A percentile compares a stretch with the other conserved stretches of the same genome.
These are phyloP conservation scores for Gloeostereum incarnatum DNA, from an alignment of 768 basidiomycete genomes.

Conservation along the genomic window DNA sequence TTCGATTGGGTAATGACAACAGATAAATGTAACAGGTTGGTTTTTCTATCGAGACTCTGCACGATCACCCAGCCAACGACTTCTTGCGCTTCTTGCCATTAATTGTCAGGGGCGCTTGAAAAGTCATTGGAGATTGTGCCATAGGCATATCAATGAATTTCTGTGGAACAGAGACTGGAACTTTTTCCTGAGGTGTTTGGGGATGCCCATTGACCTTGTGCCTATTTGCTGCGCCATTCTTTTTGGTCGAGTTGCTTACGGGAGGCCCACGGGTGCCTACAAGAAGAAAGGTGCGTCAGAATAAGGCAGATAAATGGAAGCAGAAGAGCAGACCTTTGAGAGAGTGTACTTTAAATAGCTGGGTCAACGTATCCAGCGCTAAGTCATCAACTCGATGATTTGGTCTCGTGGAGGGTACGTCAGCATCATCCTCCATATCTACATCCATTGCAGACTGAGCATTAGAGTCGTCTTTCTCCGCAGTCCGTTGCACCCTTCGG, in stretches of 20 bases:
- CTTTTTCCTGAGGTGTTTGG: slow-evolving; percentile 10
- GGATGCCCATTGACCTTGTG: background rate
- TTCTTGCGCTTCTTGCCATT: slow-evolving; percentile 53
- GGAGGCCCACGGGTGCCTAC: no score
- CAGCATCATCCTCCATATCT: slow-evolving; percentile 33
- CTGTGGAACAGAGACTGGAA: background rate
- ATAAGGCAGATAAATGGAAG: background rate
- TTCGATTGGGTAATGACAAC: no score
- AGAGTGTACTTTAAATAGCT: slow-evolving; percentile 50
- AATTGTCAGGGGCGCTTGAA: slow-evolving; percentile 15
- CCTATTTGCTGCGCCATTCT: background rate
- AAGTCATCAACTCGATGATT: slow-evolving; percentile 28
- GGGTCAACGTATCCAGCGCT: slow-evolving; percentile 52
- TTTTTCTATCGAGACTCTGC: no score
- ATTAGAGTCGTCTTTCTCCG: slow-evolving; percentile 5
- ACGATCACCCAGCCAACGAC: slow-evolving; percentile 25
- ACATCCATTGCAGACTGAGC: slow-evolving; percentile 17
- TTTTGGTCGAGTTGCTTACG: background rate
- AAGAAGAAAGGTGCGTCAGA: no score
- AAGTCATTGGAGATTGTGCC: slow-evolving; percentile 3
- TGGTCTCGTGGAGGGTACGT: slow-evolving; percentile 12
- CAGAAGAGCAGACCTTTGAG: slow-evolving; percentile 7
- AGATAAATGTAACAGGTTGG: no score
- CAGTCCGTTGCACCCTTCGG: slow-evolving; percentile 12
- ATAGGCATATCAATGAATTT: background rate